Conservation (phyloP, 768 basidiomycete genomes). For the Peribolospora baueri region DNA sequence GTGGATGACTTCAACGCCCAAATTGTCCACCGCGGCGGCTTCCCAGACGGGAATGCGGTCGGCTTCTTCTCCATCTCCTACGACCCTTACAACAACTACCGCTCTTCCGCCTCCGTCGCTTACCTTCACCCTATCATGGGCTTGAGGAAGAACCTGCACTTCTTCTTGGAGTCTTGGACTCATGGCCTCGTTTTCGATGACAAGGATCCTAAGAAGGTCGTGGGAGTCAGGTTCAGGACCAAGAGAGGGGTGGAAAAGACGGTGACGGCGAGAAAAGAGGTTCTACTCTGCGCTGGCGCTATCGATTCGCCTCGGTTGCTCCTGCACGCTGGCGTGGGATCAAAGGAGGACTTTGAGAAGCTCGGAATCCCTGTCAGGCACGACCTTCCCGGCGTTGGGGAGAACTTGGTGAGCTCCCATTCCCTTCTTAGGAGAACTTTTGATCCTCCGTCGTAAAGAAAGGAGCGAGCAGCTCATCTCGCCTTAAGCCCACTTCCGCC, state of each 20-base stretch:
- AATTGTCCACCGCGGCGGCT: neutral
- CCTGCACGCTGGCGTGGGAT: conserved; percentile 29
- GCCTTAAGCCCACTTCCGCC: too few relatives aligned
- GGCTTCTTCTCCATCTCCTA: conserved; percentile 1
- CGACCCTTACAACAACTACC: neutral
- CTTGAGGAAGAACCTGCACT: conserved; percentile 1
- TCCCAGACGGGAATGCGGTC: neutral
- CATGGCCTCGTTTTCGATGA: neutral
- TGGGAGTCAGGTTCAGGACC: neutral
- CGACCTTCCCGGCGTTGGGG: conserved; percentile 20
- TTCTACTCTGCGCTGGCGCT: conserved; percentile 23
- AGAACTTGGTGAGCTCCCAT: conserved; percentile 12
- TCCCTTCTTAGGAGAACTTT: too few relatives aligned
- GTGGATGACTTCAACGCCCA: neutral
- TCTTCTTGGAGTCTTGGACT: conserved; percentile 1
- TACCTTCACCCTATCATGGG: conserved; percentile 3
- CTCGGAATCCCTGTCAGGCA: conserved; percentile 14
- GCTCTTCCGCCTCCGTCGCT: neutral
- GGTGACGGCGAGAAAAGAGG: conserved; percentile 10
- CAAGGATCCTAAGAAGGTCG: neutral
- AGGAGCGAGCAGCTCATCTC: too few relatives aligned
- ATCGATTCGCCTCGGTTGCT: conserved; percentile 25
- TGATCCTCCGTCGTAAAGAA: too few relatives aligned
- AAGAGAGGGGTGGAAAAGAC: neutral
- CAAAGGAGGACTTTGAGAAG: conserved; percentile 19